A percentile compares a stretch with the other conserved stretches of the same genome.
These are phyloP conservation scores for Candida silvicultrix DNA, from an alignment of 805 yeast species.

Conservation along the genomic window DNA sequence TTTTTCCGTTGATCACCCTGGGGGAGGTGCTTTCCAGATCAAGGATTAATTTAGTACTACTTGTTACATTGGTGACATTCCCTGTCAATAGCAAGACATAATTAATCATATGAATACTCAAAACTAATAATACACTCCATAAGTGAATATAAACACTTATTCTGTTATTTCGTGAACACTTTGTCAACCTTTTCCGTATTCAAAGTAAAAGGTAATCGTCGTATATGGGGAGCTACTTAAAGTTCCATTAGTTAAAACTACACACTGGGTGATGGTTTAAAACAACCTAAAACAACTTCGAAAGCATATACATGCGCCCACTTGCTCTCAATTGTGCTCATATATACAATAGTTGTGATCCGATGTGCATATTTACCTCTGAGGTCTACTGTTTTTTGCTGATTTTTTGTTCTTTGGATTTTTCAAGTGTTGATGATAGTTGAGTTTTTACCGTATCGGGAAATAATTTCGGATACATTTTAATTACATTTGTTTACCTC, in stretches of 20 bases:
- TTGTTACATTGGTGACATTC: background rate
- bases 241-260: no score
- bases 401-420: background rate
- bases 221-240: background rate
- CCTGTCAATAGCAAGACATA: background rate
- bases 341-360: background rate
- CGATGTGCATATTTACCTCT: background rate
- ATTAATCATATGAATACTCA: background rate
- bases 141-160: no score
- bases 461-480: background rate
- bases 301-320: background rate
- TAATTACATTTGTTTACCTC: conserved; percentile 1
- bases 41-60: no score
- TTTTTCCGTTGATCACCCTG: background rate
- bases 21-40: background rate
- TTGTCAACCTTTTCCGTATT: no score
- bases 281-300: background rate
- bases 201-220: no score
- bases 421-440: background rate
- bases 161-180: no score
- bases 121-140: background rate
- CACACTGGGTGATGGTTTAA: background rate
- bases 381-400: background rate
- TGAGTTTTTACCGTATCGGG: background rate
- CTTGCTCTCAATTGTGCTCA: background rate